These are phyloP conservation scores for Uronychia binucleata DNA, from an alignment of 73 alveolate species.

Conservation along the genomic window DNA sequence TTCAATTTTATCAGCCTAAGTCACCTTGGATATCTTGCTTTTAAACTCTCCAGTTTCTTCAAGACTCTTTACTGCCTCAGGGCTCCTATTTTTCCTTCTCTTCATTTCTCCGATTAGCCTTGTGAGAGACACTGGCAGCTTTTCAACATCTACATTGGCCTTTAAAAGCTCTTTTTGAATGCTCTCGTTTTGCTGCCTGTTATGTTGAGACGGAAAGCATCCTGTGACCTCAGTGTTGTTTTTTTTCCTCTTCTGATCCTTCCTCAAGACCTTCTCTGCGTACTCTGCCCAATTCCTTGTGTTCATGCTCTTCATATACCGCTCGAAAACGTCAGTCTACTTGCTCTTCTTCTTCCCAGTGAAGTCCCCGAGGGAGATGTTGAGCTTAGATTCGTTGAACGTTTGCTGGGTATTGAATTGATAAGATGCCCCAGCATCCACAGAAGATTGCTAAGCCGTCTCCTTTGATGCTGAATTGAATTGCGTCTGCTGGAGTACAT, in stretches of 20 bases:
- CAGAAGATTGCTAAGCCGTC: too few relatives aligned
- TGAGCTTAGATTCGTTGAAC: not conserved
- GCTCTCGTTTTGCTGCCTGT: not conserved
- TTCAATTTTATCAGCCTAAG: too few relatives aligned
- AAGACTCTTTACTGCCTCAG: not conserved
- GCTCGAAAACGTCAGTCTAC: not conserved
- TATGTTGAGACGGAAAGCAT: not conserved
- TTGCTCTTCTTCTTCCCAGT: not conserved
- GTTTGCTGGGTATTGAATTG: not conserved
- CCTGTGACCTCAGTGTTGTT: not conserved
- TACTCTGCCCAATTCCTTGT: not conserved
- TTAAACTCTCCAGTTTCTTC: not conserved
- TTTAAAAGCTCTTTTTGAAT: not conserved
- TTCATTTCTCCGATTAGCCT: not conserved
- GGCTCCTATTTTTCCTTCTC: not conserved
- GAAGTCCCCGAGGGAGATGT: not conserved
- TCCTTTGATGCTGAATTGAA: too few relatives aligned
- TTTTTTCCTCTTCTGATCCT: not conserved
- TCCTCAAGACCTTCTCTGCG: not conserved
- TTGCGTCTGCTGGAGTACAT: too few relatives aligned
- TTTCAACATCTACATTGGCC: not conserved
- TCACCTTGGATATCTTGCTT: too few relatives aligned
- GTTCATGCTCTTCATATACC: not conserved
- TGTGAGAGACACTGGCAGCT: not conserved
- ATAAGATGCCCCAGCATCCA: too few relatives aligned